These are phyloP conservation scores for Pinus taeda DNA, from an alignment of 75 land plant species.

Conservation along the genomic window DNA sequence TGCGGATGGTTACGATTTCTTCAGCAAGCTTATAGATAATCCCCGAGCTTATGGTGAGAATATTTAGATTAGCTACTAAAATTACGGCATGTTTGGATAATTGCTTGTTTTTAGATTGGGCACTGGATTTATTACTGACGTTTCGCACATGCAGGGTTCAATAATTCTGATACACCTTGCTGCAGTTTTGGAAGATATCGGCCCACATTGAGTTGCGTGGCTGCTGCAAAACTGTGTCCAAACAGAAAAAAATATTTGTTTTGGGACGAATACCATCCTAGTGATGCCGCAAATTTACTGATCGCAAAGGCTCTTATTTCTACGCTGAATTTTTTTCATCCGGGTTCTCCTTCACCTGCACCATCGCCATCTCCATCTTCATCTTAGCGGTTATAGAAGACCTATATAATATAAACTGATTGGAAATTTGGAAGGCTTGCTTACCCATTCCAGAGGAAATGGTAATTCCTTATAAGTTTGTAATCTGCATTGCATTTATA, in stretches of 20 bases:
- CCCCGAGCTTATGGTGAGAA: conserved; percentile 60
- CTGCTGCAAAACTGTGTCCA: conserved; percentile 49
- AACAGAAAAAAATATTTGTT: conserved; percentile 78
- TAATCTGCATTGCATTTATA: too few species aligned
- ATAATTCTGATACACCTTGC: conserved; percentile 64
- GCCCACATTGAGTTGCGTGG: conserved; percentile 73
- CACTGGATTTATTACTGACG: not conserved
- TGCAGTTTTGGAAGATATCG: conserved; percentile 62
- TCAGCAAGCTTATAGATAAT: conserved; percentile 46
- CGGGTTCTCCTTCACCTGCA: conserved; percentile 2
- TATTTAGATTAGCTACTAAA: not conserved
- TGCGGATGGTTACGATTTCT: conserved; percentile 68
- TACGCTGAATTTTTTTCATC: conserved; percentile 26
- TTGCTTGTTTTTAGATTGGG: not conserved
- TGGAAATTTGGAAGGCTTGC: too few species aligned
- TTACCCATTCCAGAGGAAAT: too few species aligned
- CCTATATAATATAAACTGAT: too few species aligned
- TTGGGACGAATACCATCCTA: conserved; percentile 97
- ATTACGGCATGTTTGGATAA: not conserved
- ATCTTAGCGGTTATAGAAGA: not conserved
- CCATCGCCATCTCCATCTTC: conserved; percentile 17
- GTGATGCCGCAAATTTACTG: conserved; percentile 74
- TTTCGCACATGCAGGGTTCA: conserved; percentile 53
- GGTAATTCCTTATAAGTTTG: too few species aligned
- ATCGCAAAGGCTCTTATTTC: conserved; percentile 58